These are phyloP conservation scores for Spathaspora girioi DNA, from an alignment of 805 yeast genomes.

Conservation along the genomic window DNA sequence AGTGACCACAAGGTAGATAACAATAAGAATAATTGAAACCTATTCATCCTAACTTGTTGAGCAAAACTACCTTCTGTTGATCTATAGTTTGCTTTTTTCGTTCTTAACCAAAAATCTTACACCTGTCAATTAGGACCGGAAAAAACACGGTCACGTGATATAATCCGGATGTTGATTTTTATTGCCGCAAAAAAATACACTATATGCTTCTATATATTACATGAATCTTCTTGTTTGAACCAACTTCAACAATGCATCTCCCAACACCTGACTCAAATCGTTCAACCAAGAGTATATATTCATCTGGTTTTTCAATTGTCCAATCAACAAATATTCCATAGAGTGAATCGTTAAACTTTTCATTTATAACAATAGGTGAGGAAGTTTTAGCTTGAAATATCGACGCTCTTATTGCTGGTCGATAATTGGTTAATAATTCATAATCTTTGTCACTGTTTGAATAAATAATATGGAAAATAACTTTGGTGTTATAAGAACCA, in stretches of 20 bases:
- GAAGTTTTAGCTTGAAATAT: constrained; percentile 28
- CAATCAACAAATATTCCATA: constrained; percentile 43
- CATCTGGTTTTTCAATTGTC: constrained; percentile 18
- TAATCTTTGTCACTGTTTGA: constrained; percentile 10
- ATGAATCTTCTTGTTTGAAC: constrained; percentile 15
- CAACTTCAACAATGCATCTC: constrained; percentile 33
- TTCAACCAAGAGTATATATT: constrained; percentile 42
- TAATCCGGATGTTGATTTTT: neutral
- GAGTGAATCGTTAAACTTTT: constrained; percentile 37
- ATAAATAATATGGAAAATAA: constrained; percentile 25
- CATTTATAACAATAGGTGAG: constrained; percentile 30
- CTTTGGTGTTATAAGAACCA: constrained; percentile 15
- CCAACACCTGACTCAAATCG: constrained; percentile 48
- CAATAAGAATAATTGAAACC: constrained; percentile 3
- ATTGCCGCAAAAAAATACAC: neutral
- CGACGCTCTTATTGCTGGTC: constrained; percentile 46
- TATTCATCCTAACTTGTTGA: neutral
- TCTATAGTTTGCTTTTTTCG: neutral
- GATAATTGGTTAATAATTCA: constrained; percentile 24
- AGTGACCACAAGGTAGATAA: constrained; percentile 11
- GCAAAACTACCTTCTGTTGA: neutral
- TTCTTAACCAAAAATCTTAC: neutral
- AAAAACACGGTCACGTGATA: neutral
- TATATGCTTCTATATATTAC: neutral
- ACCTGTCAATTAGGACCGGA: neutral